These are phyloP conservation scores for Alternaria triticimaculans DNA, from an alignment of 2,329 filamentous ascomycete species.

Conservation along the genomic window DNA sequence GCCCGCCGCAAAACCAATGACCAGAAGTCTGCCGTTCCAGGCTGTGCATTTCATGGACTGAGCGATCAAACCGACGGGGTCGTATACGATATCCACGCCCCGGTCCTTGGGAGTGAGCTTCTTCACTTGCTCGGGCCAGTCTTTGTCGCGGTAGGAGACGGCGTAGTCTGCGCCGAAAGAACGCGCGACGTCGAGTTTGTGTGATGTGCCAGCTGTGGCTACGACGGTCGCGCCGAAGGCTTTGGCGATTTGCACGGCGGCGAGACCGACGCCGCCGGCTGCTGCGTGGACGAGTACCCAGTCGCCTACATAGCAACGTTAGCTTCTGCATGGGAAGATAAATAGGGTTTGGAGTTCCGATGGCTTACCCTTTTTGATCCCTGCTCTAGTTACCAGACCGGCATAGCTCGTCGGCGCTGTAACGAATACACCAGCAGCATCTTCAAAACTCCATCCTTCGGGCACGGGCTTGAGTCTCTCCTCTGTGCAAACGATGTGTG, in stretches of 20 bases:
- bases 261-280: slow-evolving; percentile 87
- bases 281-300: slow-evolving; percentile 91
- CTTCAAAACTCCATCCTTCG: slow-evolving; percentile 78
- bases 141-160: slow-evolving; percentile 73
- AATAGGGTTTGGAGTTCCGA: background rate
- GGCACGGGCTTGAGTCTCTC: slow-evolving; percentile 75
- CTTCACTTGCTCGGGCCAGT: slow-evolving; percentile 73
- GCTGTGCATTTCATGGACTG: slow-evolving; percentile 87
- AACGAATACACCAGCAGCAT: slow-evolving; percentile 88
- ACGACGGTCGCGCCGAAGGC: slow-evolving; percentile 91
- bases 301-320: slow-evolving; percentile 63
- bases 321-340: background rate
- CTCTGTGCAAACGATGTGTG: slow-evolving; percentile 73
- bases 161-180: slow-evolving; percentile 85
- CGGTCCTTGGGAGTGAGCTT: slow-evolving; percentile 74
- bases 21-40: slow-evolving; percentile 87
- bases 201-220: slow-evolving; percentile 81
- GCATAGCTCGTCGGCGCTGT: slow-evolving; percentile 91
- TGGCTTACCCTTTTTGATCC: slow-evolving; percentile 64
- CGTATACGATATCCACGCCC: slow-evolving; percentile 92
- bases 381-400: slow-evolving; percentile 78
- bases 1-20: slow-evolving; percentile 88
- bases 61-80: slow-evolving; percentile 90
- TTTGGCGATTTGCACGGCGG: slow-evolving; percentile 93
- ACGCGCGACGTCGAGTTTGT: slow-evolving; percentile 80